Evolutionary conservation across 495 filamentous ascomycete genomes (phyloP).

Genomic region (Eremomyces bilateralis): DNA sequence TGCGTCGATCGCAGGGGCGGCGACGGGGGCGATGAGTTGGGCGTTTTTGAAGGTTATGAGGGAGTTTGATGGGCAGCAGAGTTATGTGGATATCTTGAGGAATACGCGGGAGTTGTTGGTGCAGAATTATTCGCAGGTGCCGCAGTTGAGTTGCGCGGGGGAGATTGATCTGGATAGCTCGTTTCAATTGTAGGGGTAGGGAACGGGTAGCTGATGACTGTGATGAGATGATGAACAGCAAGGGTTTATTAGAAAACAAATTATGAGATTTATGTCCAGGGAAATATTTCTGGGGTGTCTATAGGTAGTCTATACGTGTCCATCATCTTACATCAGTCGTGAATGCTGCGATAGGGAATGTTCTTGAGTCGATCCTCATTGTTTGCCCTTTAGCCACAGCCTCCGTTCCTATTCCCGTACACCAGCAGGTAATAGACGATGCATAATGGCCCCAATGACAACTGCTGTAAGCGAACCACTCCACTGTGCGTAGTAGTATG

Average conservation of each 20-base stretch:
- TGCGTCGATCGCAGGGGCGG: slow-evolving; percentile 28
- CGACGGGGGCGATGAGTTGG: slow-evolving; percentile 34
- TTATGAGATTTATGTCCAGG: too few relatives aligned
- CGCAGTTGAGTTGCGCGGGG: slow-evolving; percentile 18
- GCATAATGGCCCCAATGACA: neutral
- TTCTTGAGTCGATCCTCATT: too few relatives aligned
- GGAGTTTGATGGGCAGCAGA: slow-evolving; percentile 25
- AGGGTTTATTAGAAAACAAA: too few relatives aligned
- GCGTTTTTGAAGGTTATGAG: slow-evolving; percentile 25
- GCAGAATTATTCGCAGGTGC: slow-evolving; percentile 30
- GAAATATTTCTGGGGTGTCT: too few relatives aligned
- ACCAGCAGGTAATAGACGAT: neutral
- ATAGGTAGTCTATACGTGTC: too few relatives aligned
- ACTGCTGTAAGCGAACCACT: slow-evolving; percentile 8
- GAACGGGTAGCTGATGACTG: too few relatives aligned
- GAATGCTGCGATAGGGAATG: too few relatives aligned
- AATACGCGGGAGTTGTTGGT: slow-evolving; percentile 25
- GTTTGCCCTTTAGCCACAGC: neutral
- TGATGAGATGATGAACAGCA: too few relatives aligned
- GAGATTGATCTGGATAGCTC: neutral
- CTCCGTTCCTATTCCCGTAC: neutral
- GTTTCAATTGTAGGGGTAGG: too few relatives aligned
- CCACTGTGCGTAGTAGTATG: slow-evolving; percentile 10
- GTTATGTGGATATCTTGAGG: slow-evolving; percentile 30
- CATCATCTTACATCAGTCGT: too few relatives aligned